Conservation (phyloP, 2,329 filamentous ascomycete genomes). For the Anisogramma anomala region DNA sequence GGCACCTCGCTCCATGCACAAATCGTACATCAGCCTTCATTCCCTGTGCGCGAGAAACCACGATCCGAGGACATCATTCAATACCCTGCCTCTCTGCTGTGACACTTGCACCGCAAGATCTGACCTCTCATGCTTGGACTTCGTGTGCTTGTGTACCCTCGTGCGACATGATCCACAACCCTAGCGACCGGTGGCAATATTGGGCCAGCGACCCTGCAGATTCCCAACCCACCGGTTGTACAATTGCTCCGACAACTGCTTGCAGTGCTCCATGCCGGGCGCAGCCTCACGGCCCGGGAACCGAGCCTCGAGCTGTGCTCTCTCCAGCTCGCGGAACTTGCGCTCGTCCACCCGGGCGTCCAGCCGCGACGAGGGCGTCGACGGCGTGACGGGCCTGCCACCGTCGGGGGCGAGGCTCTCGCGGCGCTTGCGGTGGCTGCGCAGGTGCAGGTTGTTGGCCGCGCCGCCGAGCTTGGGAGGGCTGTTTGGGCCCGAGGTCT, state of each 20-base stretch:
- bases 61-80: too few relatives aligned
- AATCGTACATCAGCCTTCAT: background rate
- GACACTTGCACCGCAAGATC: too few relatives aligned
- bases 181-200: constrained; percentile 21
- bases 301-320: constrained; percentile 36
- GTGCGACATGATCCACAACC: too few relatives aligned
- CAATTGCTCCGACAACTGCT: constrained; percentile 78
- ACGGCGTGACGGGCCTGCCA: constrained; percentile 17
- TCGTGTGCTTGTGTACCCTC: too few relatives aligned
- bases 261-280: constrained; percentile 83
- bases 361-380: constrained; percentile 17
- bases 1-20: background rate
- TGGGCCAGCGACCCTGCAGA: constrained; percentile 58
- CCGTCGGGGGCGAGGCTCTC: constrained; percentile 24
- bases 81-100: too few relatives aligned
- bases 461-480: constrained; percentile 60
- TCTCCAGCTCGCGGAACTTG: constrained; percentile 32
- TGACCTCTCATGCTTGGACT: too few relatives aligned
- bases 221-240: constrained; percentile 87
- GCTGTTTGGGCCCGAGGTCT: constrained; percentile 28
- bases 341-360: constrained; percentile 21
- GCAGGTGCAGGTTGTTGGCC: constrained; percentile 74
- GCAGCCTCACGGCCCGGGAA: constrained; percentile 43
- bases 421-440: constrained; percentile 61
- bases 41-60: too few relatives aligned